Conservation (phyloP, 768 basidiomycete species). For the Xerocomellus chrysenteron region DNA sequence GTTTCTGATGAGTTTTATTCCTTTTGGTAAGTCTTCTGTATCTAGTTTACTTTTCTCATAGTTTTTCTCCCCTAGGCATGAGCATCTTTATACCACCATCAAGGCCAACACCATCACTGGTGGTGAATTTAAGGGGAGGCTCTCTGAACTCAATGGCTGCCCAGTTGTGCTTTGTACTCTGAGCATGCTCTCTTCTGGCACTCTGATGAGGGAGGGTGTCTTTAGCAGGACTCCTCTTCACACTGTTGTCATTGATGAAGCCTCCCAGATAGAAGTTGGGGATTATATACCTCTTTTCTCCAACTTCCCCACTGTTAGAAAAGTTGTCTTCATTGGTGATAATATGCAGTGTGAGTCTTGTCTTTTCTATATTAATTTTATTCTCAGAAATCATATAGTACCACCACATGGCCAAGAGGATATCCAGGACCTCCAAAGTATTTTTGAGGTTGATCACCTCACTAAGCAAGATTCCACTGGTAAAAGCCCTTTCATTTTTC, state of each 20-base stretch:
- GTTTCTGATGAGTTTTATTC: slow-evolving; percentile 69
- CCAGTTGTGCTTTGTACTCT: slow-evolving; percentile 75
- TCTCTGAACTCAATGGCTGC: slow-evolving; percentile 38
- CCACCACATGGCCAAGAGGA: slow-evolving; percentile 80
- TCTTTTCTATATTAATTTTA: slow-evolving; percentile 29
- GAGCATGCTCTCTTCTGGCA: slow-evolving; percentile 61
- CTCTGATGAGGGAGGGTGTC: slow-evolving; percentile 15
- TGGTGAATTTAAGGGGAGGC: slow-evolving; percentile 31
- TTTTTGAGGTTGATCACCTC: slow-evolving; percentile 76
- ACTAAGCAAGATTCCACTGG: slow-evolving; percentile 19
- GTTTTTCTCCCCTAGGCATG: slow-evolving; percentile 58
- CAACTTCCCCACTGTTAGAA: slow-evolving; percentile 39
- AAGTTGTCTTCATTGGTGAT: slow-evolving; percentile 65
- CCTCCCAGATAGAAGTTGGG: slow-evolving; percentile 63
- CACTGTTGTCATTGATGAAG: slow-evolving; percentile 63
- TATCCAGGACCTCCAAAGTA: slow-evolving; percentile 60
- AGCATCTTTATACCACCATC: slow-evolving; percentile 64
- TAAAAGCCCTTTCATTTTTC: slow-evolving; percentile 44
- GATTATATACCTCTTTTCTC: slow-evolving; percentile 46
- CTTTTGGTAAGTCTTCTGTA: slow-evolving; percentile 51
- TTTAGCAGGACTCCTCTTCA: slow-evolving; percentile 38
- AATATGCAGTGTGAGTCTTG: slow-evolving; percentile 56
- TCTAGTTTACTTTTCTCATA: slow-evolving; percentile 1
- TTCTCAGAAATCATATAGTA: slow-evolving; percentile 45
- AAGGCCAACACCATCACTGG: slow-evolving; percentile 52